Evolutionary conservation across 306 rosid genomes (phyloP), one percentile per base, ranked within the genome.

Genomic region (Comarum palustre): DNA sequence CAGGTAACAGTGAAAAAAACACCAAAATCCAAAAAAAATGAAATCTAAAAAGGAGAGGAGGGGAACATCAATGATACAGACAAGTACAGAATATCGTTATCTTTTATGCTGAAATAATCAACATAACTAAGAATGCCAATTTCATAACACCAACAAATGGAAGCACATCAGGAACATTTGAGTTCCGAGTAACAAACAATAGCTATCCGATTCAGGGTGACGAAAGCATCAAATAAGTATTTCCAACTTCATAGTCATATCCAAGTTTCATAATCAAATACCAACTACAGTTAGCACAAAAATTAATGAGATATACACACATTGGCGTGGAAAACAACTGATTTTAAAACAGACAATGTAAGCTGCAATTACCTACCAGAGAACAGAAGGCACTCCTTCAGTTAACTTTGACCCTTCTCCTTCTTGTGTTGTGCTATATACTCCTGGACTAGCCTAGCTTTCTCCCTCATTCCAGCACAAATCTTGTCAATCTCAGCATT

Each of bases 391-490:
- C 9, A 19, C 24, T 61, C 4, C 66, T 32, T 61, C 5, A 19
- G 19, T 5, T 61, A 31, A 6, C 66, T 19, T 15, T 61, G 66
- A 61, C 2, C 22, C 42, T 31, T 61, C 13, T 32, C 66, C 22
- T 32, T 61, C 43, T 32, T 31, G 42, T 32, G 20, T 16, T 61
- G 42, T 16, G 22, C 42, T 61, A 61, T 61, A 32, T 31, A 32
- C 66, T 61, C 66, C 43, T 61, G 66, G 43, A 61, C 66, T 61
- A 16, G 66, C 66, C 36, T 61, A 14, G 66, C 66, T 32, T 31
- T 61, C 43, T 29, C 22, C 32, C 42, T 61, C 43, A 61, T 32
- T 16, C 22, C 43, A 0, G 3, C 22, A 16, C 66, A 61, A 31
- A 61, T 31, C 66, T 61, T 61, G 24, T 61, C 14, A 7, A 61